Conservation (phyloP, 2,329 filamentous ascomycete species). For the Thelonectria olida region DNA sequence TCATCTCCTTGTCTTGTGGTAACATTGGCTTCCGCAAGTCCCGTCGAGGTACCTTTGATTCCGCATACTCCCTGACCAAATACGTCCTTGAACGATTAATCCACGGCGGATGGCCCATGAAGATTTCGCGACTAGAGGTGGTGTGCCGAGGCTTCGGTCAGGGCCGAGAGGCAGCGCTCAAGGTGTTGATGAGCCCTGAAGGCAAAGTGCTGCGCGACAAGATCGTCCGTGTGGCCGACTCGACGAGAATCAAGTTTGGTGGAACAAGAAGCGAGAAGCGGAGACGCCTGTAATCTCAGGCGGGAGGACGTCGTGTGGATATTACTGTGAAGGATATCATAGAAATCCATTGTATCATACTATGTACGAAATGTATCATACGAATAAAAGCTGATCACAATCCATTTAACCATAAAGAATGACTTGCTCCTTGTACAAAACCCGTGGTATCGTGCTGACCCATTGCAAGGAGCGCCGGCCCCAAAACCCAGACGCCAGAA, state of each 20-base stretch:
- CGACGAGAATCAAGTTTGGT: constrained; percentile 93
- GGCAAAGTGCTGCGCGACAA: constrained; percentile 78
- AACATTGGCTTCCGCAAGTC: constrained; percentile 93
- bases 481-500: constrained; percentile 37
- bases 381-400: constrained; percentile 34
- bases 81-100: constrained; percentile 87
- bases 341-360: constrained; percentile 47
- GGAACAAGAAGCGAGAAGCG: constrained; percentile 86
- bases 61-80: constrained; percentile 87
- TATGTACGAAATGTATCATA: constrained; percentile 46
- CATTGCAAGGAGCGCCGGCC: constrained; percentile 23
- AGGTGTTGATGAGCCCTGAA: constrained; percentile 87
- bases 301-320: constrained; percentile 15
- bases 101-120: constrained; percentile 79
- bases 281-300: constrained; percentile 71
- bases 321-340: constrained; percentile 21
- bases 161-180: constrained; percentile 88
- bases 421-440: constrained; percentile 28
- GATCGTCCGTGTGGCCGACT: constrained; percentile 84
- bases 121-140: constrained; percentile 82
- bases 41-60: constrained; percentile 84
- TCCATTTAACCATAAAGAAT: constrained; percentile 31
- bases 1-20: constrained; percentile 83
- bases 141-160: constrained; percentile 85
- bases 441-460: constrained; percentile 42